Conservation (phyloP, 2,329 filamentous ascomycete species). For the Aurifilum marmelostoma region DNA sequence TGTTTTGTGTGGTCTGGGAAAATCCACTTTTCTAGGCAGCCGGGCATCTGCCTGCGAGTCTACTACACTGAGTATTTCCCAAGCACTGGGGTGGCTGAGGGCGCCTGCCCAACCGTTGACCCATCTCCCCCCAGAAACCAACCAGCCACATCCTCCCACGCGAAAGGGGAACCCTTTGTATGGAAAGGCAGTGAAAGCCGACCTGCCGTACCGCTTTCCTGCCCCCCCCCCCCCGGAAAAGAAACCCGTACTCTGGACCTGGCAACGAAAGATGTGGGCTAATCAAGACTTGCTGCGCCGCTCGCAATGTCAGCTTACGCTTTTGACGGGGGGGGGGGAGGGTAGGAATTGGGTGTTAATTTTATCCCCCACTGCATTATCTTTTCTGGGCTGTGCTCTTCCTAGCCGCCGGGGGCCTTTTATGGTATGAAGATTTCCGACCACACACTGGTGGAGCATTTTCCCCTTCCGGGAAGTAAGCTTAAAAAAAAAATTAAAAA, state of each 20-base stretch:
- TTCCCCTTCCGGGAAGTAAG: neutral
- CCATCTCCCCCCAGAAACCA: neutral
- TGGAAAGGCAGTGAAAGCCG: too few species aligned
- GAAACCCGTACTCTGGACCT: neutral
- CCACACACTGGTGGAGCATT: neutral
- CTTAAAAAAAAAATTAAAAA: neutral
- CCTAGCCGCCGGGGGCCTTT: neutral
- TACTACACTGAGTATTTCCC: too few species aligned
- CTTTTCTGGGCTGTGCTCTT: too few species aligned
- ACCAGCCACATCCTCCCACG: neutral
- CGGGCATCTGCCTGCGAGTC: neutral
- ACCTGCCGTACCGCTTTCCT: too few species aligned
- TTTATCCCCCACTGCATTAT: neutral
- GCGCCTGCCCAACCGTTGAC: neutral
- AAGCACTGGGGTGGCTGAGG: neutral
- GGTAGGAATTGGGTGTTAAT: too few species aligned
- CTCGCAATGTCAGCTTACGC: neutral
- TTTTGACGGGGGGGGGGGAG: too few species aligned
- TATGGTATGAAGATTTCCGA: too few species aligned
- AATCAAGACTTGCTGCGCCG: neutral
- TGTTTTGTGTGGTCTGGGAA: neutral
- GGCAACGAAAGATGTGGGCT: neutral
- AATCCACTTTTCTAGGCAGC: constrained; percentile 5
- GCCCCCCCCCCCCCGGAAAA: too few species aligned
- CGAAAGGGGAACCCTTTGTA: neutral